phyloP scores from a whole-genome alignment of 306 rosid genomes.

The Cucurbita ficifolia region DNA sequence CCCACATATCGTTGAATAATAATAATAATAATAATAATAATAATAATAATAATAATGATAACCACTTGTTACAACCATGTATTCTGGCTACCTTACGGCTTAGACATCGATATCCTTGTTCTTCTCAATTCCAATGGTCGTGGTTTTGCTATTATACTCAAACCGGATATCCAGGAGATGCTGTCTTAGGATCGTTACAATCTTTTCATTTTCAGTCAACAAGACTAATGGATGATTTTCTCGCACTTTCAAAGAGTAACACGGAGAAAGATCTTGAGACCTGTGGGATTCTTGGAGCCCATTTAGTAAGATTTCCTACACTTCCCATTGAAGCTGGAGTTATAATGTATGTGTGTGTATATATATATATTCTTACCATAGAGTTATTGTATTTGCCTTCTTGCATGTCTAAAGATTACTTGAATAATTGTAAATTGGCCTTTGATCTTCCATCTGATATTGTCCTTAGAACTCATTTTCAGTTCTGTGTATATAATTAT shows the following conservation, averaged over 20 bases:
- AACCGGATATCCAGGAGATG: too few species aligned
- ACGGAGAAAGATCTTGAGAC: slow-evolving; percentile 74
- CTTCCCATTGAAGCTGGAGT: neutral
- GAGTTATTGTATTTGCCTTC: too few species aligned
- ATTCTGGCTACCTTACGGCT: too few species aligned
- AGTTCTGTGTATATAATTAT: neutral
- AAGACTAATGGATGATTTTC: slow-evolving; percentile 36
- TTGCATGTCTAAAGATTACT: neutral
- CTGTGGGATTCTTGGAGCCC: slow-evolving; percentile 72
- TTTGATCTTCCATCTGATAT: neutral
- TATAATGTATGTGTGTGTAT: neutral
- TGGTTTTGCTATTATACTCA: too few species aligned
- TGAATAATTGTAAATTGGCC: neutral
- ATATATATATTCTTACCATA: too few species aligned
- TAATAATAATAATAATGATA: too few species aligned
- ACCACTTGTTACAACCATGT: too few species aligned
- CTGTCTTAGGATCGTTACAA: neutral
- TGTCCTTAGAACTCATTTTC: neutral
- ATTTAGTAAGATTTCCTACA: slow-evolving; percentile 41
- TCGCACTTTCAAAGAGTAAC: slow-evolving; percentile 48
- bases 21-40: too few species aligned
- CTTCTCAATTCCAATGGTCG: too few species aligned
- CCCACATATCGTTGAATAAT: too few species aligned
- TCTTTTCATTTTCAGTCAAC: neutral
- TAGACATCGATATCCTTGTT: too few species aligned